phyloP scores from a whole-genome alignment of 176 grass and related monocot species.

The sorghum (Sorghum bicolor) region DNA sequence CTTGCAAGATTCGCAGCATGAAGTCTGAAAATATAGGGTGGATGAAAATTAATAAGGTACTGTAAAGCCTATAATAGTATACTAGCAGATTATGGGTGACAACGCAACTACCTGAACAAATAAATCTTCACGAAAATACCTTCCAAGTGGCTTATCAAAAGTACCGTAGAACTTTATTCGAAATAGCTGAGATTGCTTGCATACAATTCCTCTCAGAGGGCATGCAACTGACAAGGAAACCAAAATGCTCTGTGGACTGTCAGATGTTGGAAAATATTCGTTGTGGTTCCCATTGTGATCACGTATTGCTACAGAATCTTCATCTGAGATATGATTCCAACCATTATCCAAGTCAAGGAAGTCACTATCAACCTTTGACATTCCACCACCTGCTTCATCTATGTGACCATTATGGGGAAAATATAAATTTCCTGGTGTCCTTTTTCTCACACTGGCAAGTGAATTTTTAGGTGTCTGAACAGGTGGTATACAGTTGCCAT shows the following conservation, averaged over 20 bases:
- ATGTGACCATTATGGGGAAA: conserved; percentile 9
- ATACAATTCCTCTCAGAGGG: conserved; percentile 65
- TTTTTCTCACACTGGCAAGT: conserved; percentile 19
- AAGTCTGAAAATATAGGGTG: conserved; percentile 47
- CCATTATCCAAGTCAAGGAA: conserved; percentile 32
- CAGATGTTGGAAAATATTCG: conserved; percentile 71
- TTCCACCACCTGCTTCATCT: conserved; percentile 15
- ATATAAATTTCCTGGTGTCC: neutral
- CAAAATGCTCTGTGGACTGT: conserved; percentile 91
- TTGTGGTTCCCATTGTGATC: conserved; percentile 43
- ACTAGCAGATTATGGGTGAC: neutral
- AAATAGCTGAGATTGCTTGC: conserved; percentile 79
- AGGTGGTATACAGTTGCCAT: conserved; percentile 28
- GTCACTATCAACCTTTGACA: conserved; percentile 41
- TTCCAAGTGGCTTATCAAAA: conserved; percentile 96
- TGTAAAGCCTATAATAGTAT: neutral
- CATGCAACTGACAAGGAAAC: conserved; percentile 84
- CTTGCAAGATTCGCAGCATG: conserved; percentile 79
- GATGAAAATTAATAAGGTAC: conserved; percentile 19
- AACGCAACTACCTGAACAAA: conserved; percentile 65
- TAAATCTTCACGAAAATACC: conserved; percentile 90
- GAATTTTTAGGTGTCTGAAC: conserved; percentile 16
- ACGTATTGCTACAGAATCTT: conserved; percentile 46
- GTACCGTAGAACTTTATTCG: conserved; percentile 98
- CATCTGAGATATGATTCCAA: conserved; percentile 56